Base-by-base conservation (phyloP, 768 basidiomycete species). In the Clavulina sp. region DNA sequence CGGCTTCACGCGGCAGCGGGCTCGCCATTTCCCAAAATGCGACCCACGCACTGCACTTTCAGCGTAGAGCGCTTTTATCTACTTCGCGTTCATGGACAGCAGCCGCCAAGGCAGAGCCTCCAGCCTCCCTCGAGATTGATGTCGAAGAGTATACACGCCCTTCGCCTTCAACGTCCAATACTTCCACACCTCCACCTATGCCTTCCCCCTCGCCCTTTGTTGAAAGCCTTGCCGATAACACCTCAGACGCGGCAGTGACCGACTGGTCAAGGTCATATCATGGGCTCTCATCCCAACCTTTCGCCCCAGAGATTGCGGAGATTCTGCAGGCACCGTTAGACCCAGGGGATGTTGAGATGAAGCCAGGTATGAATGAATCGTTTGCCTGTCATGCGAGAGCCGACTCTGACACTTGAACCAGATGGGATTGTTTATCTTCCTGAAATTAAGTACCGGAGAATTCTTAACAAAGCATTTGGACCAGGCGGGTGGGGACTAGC, bases 401-500 rank as follows among this genome's bases (percentile, higher is more conserved):
- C 24, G 23, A 33, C 26, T 38, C 13, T 13, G 36, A 23, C 41
- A 19, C 28, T 16, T 24, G 34, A 18, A 9, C 55, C 19, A 93
- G 93, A 96, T 58, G 93, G 93, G 3, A 71, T 97, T 38, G 67
- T 95, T 7, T 97, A 96, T 66, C 77, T 97, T 4, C 93, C 93
- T 19, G 93, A 96, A 66, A 97, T 96, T 60, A 93, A 95, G 62
- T 97, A 96, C 61, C 76, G 93, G 18, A 76, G 93, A 23, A 78
- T 87, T 31, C 66, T 96, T 44, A 96, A 96, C 69, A 79, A 73
- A 58, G 89, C 93, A 0, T 96, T 97, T 60, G 91, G 93, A 7
- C 93, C 93, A 19, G 93, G 93, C 4, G 91, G 81, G 4, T 96
- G 93, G 93, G 93, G 93, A 7, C 75, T 96, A 41, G 93, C 92